These are phyloP conservation scores for Penicillium flavigenum DNA, from an alignment of 495 filamentous ascomycete genomes.

Conservation along the genomic window DNA sequence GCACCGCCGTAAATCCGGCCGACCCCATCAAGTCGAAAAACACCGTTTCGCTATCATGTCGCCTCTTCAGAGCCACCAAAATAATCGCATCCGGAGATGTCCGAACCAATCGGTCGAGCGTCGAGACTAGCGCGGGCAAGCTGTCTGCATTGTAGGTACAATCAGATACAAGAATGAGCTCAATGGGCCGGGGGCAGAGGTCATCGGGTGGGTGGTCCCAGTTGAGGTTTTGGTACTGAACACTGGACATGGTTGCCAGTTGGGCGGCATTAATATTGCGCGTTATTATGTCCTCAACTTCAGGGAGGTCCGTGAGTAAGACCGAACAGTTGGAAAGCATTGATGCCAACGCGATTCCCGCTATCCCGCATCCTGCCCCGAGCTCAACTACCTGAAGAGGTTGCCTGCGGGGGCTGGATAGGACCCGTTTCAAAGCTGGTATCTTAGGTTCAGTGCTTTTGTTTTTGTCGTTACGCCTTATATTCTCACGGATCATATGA, in stretches of 20 bases:
- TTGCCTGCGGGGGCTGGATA: slow-evolving; percentile 26
- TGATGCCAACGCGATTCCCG: slow-evolving; percentile 72
- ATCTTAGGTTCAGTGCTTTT: slow-evolving; percentile 17
- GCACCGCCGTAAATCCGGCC: slow-evolving; percentile 51
- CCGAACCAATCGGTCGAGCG: slow-evolving; percentile 56
- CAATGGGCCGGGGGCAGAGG: slow-evolving; percentile 47
- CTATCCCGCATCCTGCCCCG: slow-evolving; percentile 80
- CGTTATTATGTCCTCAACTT: slow-evolving; percentile 65
- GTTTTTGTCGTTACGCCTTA: slow-evolving; percentile 20
- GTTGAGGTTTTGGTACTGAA: slow-evolving; percentile 65
- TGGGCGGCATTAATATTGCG: slow-evolving; percentile 53
- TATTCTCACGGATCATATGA: background rate
- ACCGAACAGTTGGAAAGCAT: slow-evolving; percentile 55
- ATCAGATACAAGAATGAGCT: slow-evolving; percentile 81
- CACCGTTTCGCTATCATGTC: slow-evolving; percentile 76
- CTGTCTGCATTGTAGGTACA: slow-evolving; percentile 94
- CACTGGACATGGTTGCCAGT: slow-evolving; percentile 33
- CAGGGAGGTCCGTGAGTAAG: slow-evolving; percentile 77
- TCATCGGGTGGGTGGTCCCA: slow-evolving; percentile 62
- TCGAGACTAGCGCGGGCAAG: slow-evolving; percentile 69
- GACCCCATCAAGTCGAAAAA: slow-evolving; percentile 76
- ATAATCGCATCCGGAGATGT: slow-evolving; percentile 55
- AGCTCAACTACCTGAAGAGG: slow-evolving; percentile 67
- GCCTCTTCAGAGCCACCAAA: slow-evolving; percentile 76
- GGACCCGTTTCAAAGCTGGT: slow-evolving; percentile 27